phyloP scores from a whole-genome alignment of 495 filamentous ascomycete species.

The Aspergillus olivimuriae region DNA sequence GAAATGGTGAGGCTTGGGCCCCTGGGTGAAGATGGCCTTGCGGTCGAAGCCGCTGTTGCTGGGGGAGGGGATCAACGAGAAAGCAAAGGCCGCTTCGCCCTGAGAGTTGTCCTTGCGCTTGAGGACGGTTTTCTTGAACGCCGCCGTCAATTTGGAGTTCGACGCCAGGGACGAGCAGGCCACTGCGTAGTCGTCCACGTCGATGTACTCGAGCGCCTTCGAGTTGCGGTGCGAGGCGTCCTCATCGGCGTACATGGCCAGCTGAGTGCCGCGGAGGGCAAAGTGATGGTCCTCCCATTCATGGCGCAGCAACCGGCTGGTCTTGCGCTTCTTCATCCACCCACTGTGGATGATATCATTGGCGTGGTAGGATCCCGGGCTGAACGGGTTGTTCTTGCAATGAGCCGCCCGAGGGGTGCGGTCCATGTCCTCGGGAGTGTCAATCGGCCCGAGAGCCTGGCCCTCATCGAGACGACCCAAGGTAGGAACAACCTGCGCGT shows the following conservation, averaged over 20 bases:
- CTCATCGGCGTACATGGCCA: constrained; percentile 74
- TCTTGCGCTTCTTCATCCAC: constrained; percentile 93
- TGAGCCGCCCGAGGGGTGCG: constrained; percentile 21
- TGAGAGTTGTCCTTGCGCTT: constrained; percentile 45
- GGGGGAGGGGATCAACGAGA: constrained; percentile 82
- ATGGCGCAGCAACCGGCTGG: constrained; percentile 76
- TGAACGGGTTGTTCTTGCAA: constrained; percentile 18
- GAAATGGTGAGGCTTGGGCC: constrained; percentile 84
- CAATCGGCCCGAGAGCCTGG: constrained; percentile 18
- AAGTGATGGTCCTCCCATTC: constrained; percentile 93
- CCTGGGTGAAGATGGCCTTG: constrained; percentile 36
- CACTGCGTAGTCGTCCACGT: constrained; percentile 93
- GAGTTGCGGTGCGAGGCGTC: constrained; percentile 36
- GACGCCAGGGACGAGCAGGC: constrained; percentile 73
- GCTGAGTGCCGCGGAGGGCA: constrained; percentile 72
- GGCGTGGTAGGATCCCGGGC: constrained; percentile 13
- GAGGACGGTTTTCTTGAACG: constrained; percentile 79
- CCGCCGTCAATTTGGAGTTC: constrained; percentile 73
- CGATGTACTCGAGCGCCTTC: constrained; percentile 69
- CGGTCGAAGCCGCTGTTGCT: constrained; percentile 40
- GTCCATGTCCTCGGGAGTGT: constrained; percentile 24
- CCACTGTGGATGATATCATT: constrained; percentile 60
- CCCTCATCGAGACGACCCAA: constrained; percentile 17
- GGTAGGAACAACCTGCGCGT: not conserved
- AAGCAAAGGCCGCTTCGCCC: constrained; percentile 66